phyloP scores from a whole-genome alignment of 2,329 filamentous ascomycete genomes.

The Calonectria leucothoes region DNA sequence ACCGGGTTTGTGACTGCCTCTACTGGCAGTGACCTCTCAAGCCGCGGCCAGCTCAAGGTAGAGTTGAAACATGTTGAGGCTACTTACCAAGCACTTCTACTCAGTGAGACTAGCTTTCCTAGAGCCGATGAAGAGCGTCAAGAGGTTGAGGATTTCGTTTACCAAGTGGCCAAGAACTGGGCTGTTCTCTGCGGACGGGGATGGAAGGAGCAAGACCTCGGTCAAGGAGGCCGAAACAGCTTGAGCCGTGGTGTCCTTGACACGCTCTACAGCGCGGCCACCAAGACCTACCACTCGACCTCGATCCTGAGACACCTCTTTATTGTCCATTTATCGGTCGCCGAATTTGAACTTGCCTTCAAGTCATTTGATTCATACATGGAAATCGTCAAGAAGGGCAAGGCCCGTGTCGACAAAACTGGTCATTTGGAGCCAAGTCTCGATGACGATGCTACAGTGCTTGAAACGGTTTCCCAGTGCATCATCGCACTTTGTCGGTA shows the following conservation, averaged over 20 bases:
- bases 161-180: constrained; percentile 88
- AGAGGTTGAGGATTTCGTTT: constrained; percentile 85
- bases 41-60: constrained; percentile 72
- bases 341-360: constrained; percentile 92
- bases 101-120: constrained; percentile 86
- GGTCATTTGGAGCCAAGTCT: constrained; percentile 77
- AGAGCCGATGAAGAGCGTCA: constrained; percentile 82
- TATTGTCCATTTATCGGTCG: constrained; percentile 85
- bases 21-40: constrained; percentile 61
- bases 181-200: constrained; percentile 79
- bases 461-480: constrained; percentile 84
- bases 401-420: constrained; percentile 84
- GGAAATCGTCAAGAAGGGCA: constrained; percentile 86
- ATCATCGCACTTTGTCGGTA: constrained; percentile 86
- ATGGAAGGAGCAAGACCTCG: constrained; percentile 86
- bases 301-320: constrained; percentile 88
- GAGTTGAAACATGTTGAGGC: constrained; percentile 85
- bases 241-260: constrained; percentile 84
- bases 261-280: constrained; percentile 89
- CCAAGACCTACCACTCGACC: constrained; percentile 96
- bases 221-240: constrained; percentile 81
- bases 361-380: constrained; percentile 93
- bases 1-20: constrained; percentile 56
- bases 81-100: constrained; percentile 81
- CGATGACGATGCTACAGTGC: constrained; percentile 81